phyloP scores from a whole-genome alignment of 208 protist genomes.

The Crithidia thermophila region DNA sequence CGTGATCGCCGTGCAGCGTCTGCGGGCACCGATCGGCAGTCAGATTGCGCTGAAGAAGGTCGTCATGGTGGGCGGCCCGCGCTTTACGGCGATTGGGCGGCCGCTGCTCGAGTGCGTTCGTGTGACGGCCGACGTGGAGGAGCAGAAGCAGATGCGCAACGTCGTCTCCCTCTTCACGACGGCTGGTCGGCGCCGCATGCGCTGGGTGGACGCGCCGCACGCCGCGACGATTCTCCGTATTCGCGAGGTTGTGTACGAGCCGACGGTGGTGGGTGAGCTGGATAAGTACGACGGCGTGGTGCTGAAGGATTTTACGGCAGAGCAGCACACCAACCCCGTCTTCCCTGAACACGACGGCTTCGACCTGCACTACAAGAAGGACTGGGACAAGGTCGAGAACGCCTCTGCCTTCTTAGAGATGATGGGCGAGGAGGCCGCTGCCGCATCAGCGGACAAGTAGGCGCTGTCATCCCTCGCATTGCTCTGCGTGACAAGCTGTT shows the following conservation, averaged over 20 bases:
- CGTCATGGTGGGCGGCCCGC: constrained; percentile 80
- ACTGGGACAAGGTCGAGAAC: constrained; percentile 65
- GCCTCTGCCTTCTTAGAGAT: constrained; percentile 69
- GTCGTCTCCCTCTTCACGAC: constrained; percentile 83
- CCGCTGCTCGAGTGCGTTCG: constrained; percentile 71
- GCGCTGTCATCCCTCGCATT: background rate
- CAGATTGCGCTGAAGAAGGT: constrained; percentile 90
- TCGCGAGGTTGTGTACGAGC: constrained; percentile 71
- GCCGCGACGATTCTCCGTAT: constrained; percentile 86
- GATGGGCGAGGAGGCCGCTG: constrained; percentile 26
- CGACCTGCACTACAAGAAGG: constrained; percentile 65
- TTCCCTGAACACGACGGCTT: constrained; percentile 62
- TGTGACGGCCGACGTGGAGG: constrained; percentile 85
- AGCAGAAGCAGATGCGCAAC: constrained; percentile 91
- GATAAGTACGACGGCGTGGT: constrained; percentile 85
- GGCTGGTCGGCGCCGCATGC: constrained; percentile 56
- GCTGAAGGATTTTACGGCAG: constrained; percentile 41
- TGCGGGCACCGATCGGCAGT: constrained; percentile 77
- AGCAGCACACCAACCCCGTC: constrained; percentile 66
- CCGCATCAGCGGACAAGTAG: background rate
- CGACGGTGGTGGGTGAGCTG: constrained; percentile 72
- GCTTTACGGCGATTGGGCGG: constrained; percentile 90
- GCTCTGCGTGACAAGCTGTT: too few relatives aligned
- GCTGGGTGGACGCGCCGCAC: constrained; percentile 82
- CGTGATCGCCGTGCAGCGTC: constrained; percentile 84